Evolutionary conservation across 345 rosid species (phyloP), one percentile per base, ranked within the genome.

Genomic region (Gossypium thurberi): DNA sequence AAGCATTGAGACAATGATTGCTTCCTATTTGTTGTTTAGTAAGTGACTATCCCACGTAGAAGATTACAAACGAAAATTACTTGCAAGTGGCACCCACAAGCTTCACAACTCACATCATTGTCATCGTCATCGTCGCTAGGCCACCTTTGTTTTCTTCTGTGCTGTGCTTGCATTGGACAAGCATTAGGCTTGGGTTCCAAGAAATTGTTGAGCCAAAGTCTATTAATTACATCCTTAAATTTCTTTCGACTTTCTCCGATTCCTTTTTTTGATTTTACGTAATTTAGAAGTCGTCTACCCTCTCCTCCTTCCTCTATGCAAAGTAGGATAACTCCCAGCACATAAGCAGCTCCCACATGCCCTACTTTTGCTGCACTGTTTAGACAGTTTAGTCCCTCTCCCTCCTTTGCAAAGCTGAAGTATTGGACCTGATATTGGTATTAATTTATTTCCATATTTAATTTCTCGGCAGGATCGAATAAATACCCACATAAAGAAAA

Each of bases 321-420:
- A 1, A 73, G 13, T 1, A 59, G 53, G 10, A 73, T 60, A 8
- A 73, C 63, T 2, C 64, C 77, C 20, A 78, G 77, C 1, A 60
- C 18, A 18, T 78, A 78, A 10, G 70, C 47, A 21, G 81, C 81
- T 61, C 57, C 74, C 0, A 20, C 25, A 23, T 78, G 74, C 43
- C 56, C 74, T 8, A 17, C 51, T 50, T 40, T 53, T 8, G 70
- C 48, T 11, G 81, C 81, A 20, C 13, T 40, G 6, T 43, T 26
- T 58, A 78, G 58, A 52, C 17, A 50, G 1, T n/a, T 17, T 8
- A 73, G 1, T 11, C 74, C 81, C 2, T 65, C 61, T 8, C 60
- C 74, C 50, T 51, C 17, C 15, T 13, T 51, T 21, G 26, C 14
- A 10, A 9, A 63, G 69, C 64, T 58, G 10, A 73, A 72, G 28